Base-by-base conservation (phyloP, 495 filamentous ascomycete genomes). In the Talaromyces nanjingensis region DNA sequence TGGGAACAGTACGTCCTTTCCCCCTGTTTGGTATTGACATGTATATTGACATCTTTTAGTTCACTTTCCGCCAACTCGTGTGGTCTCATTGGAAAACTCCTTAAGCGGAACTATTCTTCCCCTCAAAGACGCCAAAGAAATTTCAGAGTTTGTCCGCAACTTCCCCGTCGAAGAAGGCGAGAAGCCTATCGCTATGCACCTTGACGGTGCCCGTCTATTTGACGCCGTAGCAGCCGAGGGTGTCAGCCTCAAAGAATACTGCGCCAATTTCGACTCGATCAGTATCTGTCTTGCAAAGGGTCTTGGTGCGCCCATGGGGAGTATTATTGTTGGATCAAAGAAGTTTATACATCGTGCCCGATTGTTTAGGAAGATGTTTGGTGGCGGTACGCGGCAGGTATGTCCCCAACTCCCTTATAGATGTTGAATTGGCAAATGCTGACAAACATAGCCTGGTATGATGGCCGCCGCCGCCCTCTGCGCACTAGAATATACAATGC, bases 271-370 rank as follows among this genome's bases (percentile, higher is more conserved):
- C 63, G 91, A 94, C 68, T 88, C 81, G 42, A 73, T 90, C 1
- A 85, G 76, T 45, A 76, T 93, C 6, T 93, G 89, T 72, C 87
- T 94, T 65, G 85, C 82, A 47, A 94, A 94, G 73, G 87, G 89
- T 0, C 77, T 93, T 0, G 90, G 91, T 0, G 91, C 91, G 4
- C 91, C 91, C 0, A 82, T 91, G 57, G 91, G 90, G 0, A 86
- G 82, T 52, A 80, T 91, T 58, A 72, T 93, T 14, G 77, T 90
- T 0, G 89, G 87, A 4, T 73, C 67, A 18, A 72, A 76, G 64
- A 69, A 71, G 5, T 83, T 86, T 61, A 82, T 91, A 59, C 79
- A 84, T 65, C 79, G 83, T 14, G 84, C 87, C 1, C 72, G 86
- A 9, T 89, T 85, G 82, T 72, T 91, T 16, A 73, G 89, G 31